A percentile compares a stretch with the other conserved stretches of the same genome.
These are phyloP conservation scores for Epithele typhae DNA, from an alignment of 768 basidiomycete genomes.

Conservation along the genomic window DNA sequence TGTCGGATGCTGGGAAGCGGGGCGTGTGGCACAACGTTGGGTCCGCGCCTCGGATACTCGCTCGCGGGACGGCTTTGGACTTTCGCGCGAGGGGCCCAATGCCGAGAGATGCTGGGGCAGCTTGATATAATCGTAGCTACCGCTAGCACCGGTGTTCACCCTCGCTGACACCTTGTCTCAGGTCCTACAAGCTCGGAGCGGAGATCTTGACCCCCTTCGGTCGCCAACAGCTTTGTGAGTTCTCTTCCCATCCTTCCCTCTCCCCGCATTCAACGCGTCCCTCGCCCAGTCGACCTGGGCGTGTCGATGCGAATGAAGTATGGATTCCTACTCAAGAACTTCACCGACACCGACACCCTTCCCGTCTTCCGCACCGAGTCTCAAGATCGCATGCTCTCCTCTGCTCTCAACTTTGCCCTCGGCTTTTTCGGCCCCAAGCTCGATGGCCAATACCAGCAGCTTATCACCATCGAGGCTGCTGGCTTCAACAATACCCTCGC, in stretches of 20 bases:
- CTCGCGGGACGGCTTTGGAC: too few relatives aligned
- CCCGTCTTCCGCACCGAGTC: slow-evolving; percentile 48
- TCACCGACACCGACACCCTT: slow-evolving; percentile 28
- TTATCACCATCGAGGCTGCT: slow-evolving; percentile 39
- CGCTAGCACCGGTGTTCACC: too few relatives aligned
- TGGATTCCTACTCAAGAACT: slow-evolving; percentile 40
- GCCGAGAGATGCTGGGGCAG: too few relatives aligned
- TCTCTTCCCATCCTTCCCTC: slow-evolving; percentile 5
- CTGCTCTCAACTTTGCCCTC: slow-evolving; percentile 43
- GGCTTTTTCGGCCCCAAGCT: slow-evolving; percentile 38
- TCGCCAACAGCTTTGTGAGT: slow-evolving; percentile 38
- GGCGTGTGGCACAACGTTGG: too few relatives aligned
- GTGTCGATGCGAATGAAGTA: slow-evolving; percentile 42
- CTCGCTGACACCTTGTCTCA: slow-evolving; percentile 21
- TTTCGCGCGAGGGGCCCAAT: too few relatives aligned
- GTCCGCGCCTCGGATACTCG: too few relatives aligned
- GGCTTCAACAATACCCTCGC: slow-evolving; percentile 46
- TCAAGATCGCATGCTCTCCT: slow-evolving; percentile 32
- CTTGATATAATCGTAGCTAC: too few relatives aligned
- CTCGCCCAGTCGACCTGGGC: slow-evolving; percentile 31
- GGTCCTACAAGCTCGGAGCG: slow-evolving; percentile 40
- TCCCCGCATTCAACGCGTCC: neutral
- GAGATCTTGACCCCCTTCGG: slow-evolving; percentile 47
- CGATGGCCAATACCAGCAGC: slow-evolving; percentile 37
- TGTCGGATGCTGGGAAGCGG: too few relatives aligned